A percentile compares a stretch with the other conserved stretches of the same genome.
phyloP scores from a whole-genome alignment of 495 filamentous ascomycete species.

The Aspergillus heteromorphus region DNA sequence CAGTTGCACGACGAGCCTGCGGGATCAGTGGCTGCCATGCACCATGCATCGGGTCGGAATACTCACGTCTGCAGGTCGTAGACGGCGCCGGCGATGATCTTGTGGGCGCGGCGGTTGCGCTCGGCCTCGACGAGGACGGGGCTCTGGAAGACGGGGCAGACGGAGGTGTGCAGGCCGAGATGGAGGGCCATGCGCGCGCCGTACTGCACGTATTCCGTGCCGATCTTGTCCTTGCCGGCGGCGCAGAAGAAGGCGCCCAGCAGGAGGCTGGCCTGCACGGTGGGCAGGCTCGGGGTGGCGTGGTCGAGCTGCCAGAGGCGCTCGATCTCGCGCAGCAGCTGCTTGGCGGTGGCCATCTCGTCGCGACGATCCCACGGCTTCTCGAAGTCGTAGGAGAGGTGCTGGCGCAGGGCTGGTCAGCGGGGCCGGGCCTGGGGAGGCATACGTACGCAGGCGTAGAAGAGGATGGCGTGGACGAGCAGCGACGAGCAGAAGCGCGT shows the following conservation, averaged over 20 bases:
- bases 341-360: not conserved
- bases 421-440: not conserved
- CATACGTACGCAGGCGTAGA: conserved; percentile 1
- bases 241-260: not conserved
- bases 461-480: not conserved
- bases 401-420: not conserved
- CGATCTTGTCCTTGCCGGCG: not conserved
- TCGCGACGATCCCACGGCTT: not conserved
- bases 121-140: not conserved
- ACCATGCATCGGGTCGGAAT: not conserved
- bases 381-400: not conserved
- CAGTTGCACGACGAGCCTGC: not conserved
- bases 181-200: not conserved
- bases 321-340: not conserved
- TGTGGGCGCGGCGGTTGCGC: not conserved
- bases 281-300: not conserved
- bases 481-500: not conserved
- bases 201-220: not conserved
- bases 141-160: not conserved
- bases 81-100: not conserved
- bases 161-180: not conserved
- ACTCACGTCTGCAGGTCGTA: not conserved
- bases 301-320: not conserved
- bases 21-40: not conserved
- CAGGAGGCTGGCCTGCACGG: not conserved